Base-by-base conservation (phyloP, 1,139 yeast genomes). In the Geotrichum macrosporum region DNA sequence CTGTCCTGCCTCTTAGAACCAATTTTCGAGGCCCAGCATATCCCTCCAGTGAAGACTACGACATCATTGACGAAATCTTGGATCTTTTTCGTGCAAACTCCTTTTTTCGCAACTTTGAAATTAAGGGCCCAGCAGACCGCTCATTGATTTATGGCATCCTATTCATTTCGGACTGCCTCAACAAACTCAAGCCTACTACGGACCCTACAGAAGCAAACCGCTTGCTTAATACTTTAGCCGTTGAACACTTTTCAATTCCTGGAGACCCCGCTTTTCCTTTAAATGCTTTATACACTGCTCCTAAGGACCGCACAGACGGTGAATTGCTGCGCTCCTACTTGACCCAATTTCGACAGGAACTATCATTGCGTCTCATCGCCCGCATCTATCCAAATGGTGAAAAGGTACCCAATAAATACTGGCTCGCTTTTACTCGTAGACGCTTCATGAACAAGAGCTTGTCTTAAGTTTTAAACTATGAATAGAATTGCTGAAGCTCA, bases 391-490 rank as follows among this genome's bases (percentile, higher is more conserved):
- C 66, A 9, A 81, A 76, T 24, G 80, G 78, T 44, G 72, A 66
- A 37, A 53, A 58, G 24, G 59, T 51, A 31, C 74, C 74, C 9
- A 68, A 70, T 54, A 71, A 92, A 71, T 81, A 76, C 70, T 92
- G 99, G 99, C 72, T 94, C 59, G 95, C 97, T 2, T 92, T 94
- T 66, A 86, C 96, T 38, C 81, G 94, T 69, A 82, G 95, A 70
- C 80, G 87, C 64, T 92, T 92, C 65, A 92, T 92, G 98, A 92
- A 92, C 70, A 85, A 87, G 69, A 67, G 75, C 42, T 66, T 78
- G 22, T 37, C 41, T 16, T 37, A 15, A 29, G n/a, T n/a, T n/a
- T n/a, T n/a, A n/a, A n/a, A n/a, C n/a, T n/a, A n/a, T 24, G 10
- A 6, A 24, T 24, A 10, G 27, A 8, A 6, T 8, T 24, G 10